Evolutionary conservation across 371 early-diverging fungal species (phyloP), one percentile per base, ranked within the genome.

Genomic region (Rhizopus arrhizus): DNA sequence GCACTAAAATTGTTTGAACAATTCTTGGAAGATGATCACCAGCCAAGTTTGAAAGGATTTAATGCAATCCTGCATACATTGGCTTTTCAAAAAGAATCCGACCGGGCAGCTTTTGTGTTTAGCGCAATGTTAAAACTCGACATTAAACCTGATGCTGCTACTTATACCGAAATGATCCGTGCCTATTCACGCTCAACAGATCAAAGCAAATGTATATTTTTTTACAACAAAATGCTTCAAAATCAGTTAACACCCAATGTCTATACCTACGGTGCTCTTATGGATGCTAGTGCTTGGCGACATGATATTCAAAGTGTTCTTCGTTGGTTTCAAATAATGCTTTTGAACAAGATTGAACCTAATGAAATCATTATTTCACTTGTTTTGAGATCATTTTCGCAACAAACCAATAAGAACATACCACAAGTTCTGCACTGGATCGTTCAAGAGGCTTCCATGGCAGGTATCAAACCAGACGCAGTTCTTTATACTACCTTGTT

Each of bases 151-250:
- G 83, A 83, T 49, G 67, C 55, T n/a, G 70, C 73, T 12, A 76
- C 83, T 0, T 78, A 70, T 55, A 73, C 79, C 34, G 81, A 80
- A 54, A 66, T 79, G 34, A 81, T 85, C 43, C 70, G 75, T 49
- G 77, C 66, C 5, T 65, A 72, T 66, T 64, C 72, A 8, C 49
- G 55, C 9, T 38, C 56, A 2, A 68, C 65, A 7, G 60, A 65
- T 29, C 48, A 63, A 45, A 66, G 56, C 32, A 48, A 34, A 8
- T 76, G 62, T 13, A 42, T 80, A 3, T 60, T 74, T 8, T 80
- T 68, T 45, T 82, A 81, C 42, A 66, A 74, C 43, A 64, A 69
- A 35, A 81, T 84, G 81, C 51, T 69, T 10, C 70, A 75, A 4
- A 49, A 56, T 5, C 61, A 62, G 0, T 33, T 83, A 8, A 36